These are phyloP conservation scores for Hyaloscypha finlandica DNA, from an alignment of 495 filamentous ascomycete species.

Conservation along the genomic window DNA sequence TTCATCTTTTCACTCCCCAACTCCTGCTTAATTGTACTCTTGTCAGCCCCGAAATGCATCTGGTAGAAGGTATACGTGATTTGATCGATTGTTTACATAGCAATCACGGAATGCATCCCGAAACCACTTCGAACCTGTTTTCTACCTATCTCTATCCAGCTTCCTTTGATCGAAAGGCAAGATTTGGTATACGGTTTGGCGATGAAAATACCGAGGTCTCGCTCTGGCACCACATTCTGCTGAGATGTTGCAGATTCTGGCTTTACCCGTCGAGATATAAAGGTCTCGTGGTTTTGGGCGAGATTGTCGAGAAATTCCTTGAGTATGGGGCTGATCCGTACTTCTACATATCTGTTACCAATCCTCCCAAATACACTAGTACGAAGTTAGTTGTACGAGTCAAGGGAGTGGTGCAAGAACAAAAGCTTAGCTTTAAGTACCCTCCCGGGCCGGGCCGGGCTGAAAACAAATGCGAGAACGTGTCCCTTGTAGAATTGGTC, in stretches of 20 bases:
- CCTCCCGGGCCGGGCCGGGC: too few species aligned
- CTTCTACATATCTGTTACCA: not conserved
- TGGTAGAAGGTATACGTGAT: not conserved
- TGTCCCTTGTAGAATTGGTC: slow-evolving; percentile 1
- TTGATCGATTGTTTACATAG: not conserved
- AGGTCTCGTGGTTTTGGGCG: not conserved
- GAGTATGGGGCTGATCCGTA: slow-evolving; percentile 3
- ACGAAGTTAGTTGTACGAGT: not conserved
- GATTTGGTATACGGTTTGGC: not conserved
- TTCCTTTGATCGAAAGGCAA: not conserved
- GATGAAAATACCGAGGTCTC: not conserved
- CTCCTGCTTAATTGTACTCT: not conserved
- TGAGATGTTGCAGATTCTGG: not conserved
- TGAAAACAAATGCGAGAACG: too few species aligned
- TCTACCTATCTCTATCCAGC: not conserved
- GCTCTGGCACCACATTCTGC: not conserved
- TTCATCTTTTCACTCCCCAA: not conserved
- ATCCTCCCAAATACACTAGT: not conserved
- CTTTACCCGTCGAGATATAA: too few species aligned
- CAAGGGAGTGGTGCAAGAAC: not conserved
- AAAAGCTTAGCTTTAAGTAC: too few species aligned
- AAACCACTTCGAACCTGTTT: not conserved
- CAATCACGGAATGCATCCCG: not conserved
- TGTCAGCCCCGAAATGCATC: not conserved
- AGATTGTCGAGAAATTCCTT: not conserved